phyloP scores from a whole-genome alignment of 2,329 filamentous ascomycete genomes.

The Fusarium virguliforme region DNA sequence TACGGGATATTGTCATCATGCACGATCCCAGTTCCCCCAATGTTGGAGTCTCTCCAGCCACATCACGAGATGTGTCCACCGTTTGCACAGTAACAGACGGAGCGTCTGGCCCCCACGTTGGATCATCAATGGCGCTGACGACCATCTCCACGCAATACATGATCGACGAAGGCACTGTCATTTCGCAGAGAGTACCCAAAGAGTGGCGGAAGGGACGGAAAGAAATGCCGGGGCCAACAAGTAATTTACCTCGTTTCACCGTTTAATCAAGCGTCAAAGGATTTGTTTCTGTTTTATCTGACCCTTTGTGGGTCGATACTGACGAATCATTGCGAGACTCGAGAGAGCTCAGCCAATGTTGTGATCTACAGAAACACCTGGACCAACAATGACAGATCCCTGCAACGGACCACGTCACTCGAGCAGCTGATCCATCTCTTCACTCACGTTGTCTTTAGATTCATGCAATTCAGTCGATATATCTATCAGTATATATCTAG shows the following conservation, averaged over 20 bases:
- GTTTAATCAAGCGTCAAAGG: not conserved
- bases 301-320: not conserved
- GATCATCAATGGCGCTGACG: no score
- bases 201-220: not conserved
- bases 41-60: not conserved
- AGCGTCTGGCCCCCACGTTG: no score
- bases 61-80: not conserved
- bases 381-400: not conserved
- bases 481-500: no score
- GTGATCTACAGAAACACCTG: not conserved
- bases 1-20: not conserved
- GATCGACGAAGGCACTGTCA: not conserved
- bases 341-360: not conserved
- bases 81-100: not conserved
- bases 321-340: not conserved
- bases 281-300: not conserved
- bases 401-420: not conserved
- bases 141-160: not conserved
- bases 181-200: slow-evolving; percentile 3
- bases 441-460: not conserved
- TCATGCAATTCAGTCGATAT: not conserved
- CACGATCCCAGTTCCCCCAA: slow-evolving; percentile 25
- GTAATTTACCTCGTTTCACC: not conserved
- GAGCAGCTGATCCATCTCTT: not conserved
- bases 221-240: not conserved